Percentiles rank a stretch among this genome's conserved stretches.
phyloP scores from a whole-genome alignment of 495 filamentous ascomycete genomes.

The Aspergillus sparsus region DNA sequence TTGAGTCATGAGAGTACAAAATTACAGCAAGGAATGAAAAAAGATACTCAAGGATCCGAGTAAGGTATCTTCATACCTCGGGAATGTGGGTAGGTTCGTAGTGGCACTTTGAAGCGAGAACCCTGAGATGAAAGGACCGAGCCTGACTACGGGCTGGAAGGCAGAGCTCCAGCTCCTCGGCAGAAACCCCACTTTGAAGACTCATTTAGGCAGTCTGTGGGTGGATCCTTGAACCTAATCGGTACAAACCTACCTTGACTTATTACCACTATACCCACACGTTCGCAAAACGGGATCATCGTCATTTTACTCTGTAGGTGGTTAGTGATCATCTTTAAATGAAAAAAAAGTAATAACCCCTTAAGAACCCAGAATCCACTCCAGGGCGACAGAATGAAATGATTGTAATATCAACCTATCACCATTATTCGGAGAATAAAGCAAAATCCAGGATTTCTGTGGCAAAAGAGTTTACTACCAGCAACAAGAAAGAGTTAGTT shows the following conservation, averaged over 20 bases:
- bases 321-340: neutral
- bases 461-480: neutral
- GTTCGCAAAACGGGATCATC: slow-evolving; percentile 23
- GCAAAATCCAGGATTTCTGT: neutral
- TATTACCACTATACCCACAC: slow-evolving; percentile 26
- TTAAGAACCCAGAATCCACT: neutral
- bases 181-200: slow-evolving; percentile 5
- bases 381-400: no score
- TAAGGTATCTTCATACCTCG: no score
- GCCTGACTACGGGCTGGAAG: neutral
- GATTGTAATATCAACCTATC: neutral
- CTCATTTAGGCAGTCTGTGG: neutral
- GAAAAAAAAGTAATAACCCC: neutral
- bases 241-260: neutral
- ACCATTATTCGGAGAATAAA: slow-evolving; percentile 2
- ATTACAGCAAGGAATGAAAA: no score
- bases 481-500: neutral
- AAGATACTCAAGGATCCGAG: no score
- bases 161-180: neutral
- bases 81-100: no score
- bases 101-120: no score
- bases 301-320: slow-evolving; percentile 16
- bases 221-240: slow-evolving; percentile 17
- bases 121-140: no score
- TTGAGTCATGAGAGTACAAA: no score